Evolutionary conservation across 805 yeast genomes (phyloP).

Genomic region (Sungouiozyma intestinalis): DNA sequence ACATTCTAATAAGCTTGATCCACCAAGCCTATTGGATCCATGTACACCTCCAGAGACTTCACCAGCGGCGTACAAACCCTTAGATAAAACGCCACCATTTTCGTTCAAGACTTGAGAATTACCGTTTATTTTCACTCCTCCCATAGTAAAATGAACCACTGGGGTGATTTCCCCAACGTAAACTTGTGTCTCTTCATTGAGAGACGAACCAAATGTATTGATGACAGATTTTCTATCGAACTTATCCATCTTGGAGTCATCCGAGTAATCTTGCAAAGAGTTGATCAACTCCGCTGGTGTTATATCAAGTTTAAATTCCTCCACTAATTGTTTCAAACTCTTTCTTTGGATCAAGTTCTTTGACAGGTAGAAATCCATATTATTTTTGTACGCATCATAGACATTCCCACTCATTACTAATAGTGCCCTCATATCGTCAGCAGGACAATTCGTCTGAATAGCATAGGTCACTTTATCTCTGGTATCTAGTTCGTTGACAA

Average conservation of each 20-base stretch:
- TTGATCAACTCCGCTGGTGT: slow-evolving; percentile 13
- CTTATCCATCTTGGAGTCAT: slow-evolving; percentile 20
- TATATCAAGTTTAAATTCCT: slow-evolving; percentile 13
- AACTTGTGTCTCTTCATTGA: slow-evolving; percentile 21
- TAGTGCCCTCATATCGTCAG: slow-evolving; percentile 25
- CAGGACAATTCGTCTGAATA: slow-evolving; percentile 27
- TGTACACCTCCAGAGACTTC: slow-evolving; percentile 64
- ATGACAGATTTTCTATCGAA: slow-evolving; percentile 29
- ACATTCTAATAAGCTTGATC: slow-evolving; percentile 47
- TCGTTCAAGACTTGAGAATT: slow-evolving; percentile 33
- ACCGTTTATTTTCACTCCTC: slow-evolving; percentile 50
- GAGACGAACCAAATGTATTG: slow-evolving; percentile 22
- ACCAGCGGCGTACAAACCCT: slow-evolving; percentile 52
- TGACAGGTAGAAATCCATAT: slow-evolving; percentile 41
- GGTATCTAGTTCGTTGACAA: slow-evolving; percentile 43
- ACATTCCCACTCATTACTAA: slow-evolving; percentile 35
- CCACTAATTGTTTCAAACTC: slow-evolving; percentile 25
- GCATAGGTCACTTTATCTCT: slow-evolving; percentile 43
- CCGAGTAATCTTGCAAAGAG: slow-evolving; percentile 18
- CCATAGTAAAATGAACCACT: slow-evolving; percentile 57
- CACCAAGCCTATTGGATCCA: slow-evolving; percentile 52
- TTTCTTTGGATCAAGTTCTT: slow-evolving; percentile 28
- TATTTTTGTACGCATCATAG: slow-evolving; percentile 36
- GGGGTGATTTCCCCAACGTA: slow-evolving; percentile 48
- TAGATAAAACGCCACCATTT: slow-evolving; percentile 25